phyloP scores from a whole-genome alignment of 2,329 filamentous ascomycete genomes.

The Venturia nashicola region DNA sequence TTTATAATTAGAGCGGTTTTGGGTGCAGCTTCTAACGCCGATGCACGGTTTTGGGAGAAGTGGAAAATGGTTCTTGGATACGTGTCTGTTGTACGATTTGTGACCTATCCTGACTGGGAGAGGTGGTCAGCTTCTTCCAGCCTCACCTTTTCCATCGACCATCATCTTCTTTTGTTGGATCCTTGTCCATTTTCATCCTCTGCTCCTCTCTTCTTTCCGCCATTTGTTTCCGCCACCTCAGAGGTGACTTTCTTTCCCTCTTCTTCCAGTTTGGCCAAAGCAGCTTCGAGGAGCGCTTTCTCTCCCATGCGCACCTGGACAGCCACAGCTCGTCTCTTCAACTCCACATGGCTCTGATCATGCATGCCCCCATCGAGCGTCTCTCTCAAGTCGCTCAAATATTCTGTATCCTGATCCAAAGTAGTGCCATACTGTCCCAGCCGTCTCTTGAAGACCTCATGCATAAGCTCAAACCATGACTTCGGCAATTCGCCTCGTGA shows the following conservation, averaged over 20 bases:
- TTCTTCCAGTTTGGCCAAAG: slow-evolving; percentile 24
- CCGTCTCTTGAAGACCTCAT: slow-evolving; percentile 26
- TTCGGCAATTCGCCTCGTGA: slow-evolving; percentile 28
- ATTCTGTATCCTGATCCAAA: slow-evolving; percentile 37
- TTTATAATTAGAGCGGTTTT: too few relatives aligned
- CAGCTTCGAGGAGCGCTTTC: slow-evolving; percentile 51
- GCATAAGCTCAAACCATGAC: slow-evolving; percentile 28
- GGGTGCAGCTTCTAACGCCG: too few relatives aligned
- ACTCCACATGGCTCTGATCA: slow-evolving; percentile 50
- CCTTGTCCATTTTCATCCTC: neutral
- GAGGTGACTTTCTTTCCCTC: neutral
- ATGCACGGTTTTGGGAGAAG: too few relatives aligned
- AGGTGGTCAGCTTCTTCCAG: neutral
- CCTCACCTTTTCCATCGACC: neutral
- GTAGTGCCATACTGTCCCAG: slow-evolving; percentile 40
- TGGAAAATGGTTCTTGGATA: neutral
- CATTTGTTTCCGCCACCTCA: neutral
- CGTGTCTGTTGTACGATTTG: neutral
- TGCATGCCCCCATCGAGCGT: slow-evolving; percentile 42
- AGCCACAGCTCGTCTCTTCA: slow-evolving; percentile 42
- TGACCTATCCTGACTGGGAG: neutral
- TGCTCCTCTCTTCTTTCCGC: neutral
- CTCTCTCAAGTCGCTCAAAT: slow-evolving; percentile 14
- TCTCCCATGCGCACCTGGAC: slow-evolving; percentile 58
- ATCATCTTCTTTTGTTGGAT: neutral